Base-by-base conservation (phyloP, 2,329 filamentous ascomycete genomes). In the Lachnellula hyalina region DNA sequence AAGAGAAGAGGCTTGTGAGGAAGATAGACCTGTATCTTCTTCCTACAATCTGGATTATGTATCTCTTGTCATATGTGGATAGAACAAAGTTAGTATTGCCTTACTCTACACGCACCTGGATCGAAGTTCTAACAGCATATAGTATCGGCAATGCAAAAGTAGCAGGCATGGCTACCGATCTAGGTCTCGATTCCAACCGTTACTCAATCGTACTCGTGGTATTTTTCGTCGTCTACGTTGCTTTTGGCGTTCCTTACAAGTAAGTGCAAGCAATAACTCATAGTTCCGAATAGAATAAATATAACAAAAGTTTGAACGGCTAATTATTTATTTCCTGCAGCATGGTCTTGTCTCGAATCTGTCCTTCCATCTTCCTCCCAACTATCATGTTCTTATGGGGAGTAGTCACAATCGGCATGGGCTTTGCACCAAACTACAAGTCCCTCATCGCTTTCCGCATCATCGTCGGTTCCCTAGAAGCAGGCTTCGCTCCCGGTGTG, bases 61-160 rank as follows among this genome's bases (percentile, higher is more conserved):
- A 81, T 59, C 71, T 82, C 3, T 70, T 82, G 54, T 81, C 80
- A 65, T 82, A 79, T 61, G 70, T 82, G 17, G 79, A 82, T 61
- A 72, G 61, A 23, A 72, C 68, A 55, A 82, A 82, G 58, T 71
- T 83, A 32, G 60, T 63, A 48, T 42, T 32, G 54, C 38, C 17
- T 14, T 17, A n/a, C 38, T n/a, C 32, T 21, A 47, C 2, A 11
- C 25, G 25, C 17, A 32, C 36, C n/a, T 19, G 15, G 14, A 32
- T 8, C 9, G 7, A 38, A 23, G n/a, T 44, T 32, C 28, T 32
- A 32, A 32, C 28, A 32, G 28, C 28, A 9, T 7, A 32, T 7
- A 32, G 28, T 32, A 32, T 32, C 8, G 76, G 79, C 0, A 80
- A 83, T 63, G 80, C 80, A 0, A 74, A 79, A 4, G 74, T 81